Evolutionary conservation across 306 rosid genomes (phyloP).

Genomic region (Alnus glutinosa): DNA sequence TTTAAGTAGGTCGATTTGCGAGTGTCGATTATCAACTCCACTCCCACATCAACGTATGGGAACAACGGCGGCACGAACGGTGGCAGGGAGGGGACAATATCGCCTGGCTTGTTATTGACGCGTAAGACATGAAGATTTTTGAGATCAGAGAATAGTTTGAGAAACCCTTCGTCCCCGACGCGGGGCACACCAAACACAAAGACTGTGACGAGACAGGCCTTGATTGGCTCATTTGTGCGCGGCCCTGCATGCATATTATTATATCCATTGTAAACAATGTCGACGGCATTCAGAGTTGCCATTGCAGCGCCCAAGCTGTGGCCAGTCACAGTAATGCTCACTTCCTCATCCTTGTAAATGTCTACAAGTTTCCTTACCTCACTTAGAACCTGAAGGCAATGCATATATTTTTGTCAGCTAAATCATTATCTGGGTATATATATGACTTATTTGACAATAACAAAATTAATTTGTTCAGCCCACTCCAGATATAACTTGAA

Average conservation of each 20-base stretch:
- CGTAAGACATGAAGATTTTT: constrained; percentile 45
- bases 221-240: constrained; percentile 2
- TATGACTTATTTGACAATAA: too few relatives aligned
- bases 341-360: constrained; percentile 54
- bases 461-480: too few relatives aligned
- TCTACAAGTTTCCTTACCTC: constrained; percentile 59
- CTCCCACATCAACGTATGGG: constrained; percentile 51
- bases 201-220: constrained; percentile 56
- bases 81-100: constrained; percentile 41
- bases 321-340: constrained; percentile 63
- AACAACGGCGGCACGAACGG: constrained; percentile 22
- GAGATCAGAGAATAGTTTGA: constrained; percentile 18
- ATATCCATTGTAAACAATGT: constrained; percentile 48
- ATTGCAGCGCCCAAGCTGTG: constrained; percentile 83
- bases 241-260: constrained; percentile 32
- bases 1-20: constrained; percentile 50
- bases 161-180: constrained; percentile 50
- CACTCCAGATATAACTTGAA: too few relatives aligned
- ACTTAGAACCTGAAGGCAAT: constrained; percentile 41
- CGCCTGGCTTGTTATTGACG: constrained; percentile 41
- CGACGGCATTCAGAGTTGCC: constrained; percentile 61
- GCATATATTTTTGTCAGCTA: too few relatives aligned
- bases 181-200: constrained; percentile 56
- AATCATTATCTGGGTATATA: too few relatives aligned
- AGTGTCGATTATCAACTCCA: constrained; percentile 55